These are phyloP conservation scores for Fragaria iinumae DNA, from an alignment of 306 rosid genomes.

Conservation along the genomic window DNA sequence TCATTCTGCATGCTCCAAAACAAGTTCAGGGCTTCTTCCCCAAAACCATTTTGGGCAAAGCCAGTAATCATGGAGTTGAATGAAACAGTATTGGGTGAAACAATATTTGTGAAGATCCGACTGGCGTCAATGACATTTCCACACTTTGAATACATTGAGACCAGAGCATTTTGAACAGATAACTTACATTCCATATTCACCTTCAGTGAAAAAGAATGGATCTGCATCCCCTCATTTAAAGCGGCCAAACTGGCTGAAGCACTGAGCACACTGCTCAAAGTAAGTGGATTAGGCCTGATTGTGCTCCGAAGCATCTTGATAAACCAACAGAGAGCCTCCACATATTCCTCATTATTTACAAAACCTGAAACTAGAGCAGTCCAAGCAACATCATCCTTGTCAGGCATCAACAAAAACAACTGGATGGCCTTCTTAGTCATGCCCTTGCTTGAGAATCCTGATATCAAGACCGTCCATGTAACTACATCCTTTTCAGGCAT, in stretches of 20 bases:
- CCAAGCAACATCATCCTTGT: constrained; percentile 77
- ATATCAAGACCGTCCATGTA: constrained; percentile 73
- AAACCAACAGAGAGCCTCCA: constrained; percentile 68
- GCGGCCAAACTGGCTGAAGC: constrained; percentile 67
- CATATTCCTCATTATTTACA: constrained; percentile 56
- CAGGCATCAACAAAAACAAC: constrained; percentile 56
- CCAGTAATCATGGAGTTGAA: constrained; percentile 71
- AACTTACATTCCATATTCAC: constrained; percentile 55
- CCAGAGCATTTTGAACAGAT: constrained; percentile 68
- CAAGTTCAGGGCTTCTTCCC: constrained; percentile 58
- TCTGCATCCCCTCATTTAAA: constrained; percentile 65
- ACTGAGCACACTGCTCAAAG: constrained; percentile 65
- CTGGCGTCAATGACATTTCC: constrained; percentile 63
- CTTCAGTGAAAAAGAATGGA: constrained; percentile 60
- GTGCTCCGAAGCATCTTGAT: constrained; percentile 48
- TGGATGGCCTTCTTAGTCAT: constrained; percentile 48
- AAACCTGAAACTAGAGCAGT: constrained; percentile 79
- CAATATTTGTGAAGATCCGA: constrained; percentile 44
- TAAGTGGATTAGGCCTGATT: constrained; percentile 50
- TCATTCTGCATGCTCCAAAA: constrained; percentile 55
- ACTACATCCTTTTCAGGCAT: constrained; percentile 66
- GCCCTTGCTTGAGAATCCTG: constrained; percentile 56
- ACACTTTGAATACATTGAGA: constrained; percentile 77
- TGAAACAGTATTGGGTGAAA: constrained; percentile 54
- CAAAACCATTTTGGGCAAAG: constrained; percentile 72